Conservation (phyloP, 345 rosid genomes). For the Lepidium sativum region DNA sequence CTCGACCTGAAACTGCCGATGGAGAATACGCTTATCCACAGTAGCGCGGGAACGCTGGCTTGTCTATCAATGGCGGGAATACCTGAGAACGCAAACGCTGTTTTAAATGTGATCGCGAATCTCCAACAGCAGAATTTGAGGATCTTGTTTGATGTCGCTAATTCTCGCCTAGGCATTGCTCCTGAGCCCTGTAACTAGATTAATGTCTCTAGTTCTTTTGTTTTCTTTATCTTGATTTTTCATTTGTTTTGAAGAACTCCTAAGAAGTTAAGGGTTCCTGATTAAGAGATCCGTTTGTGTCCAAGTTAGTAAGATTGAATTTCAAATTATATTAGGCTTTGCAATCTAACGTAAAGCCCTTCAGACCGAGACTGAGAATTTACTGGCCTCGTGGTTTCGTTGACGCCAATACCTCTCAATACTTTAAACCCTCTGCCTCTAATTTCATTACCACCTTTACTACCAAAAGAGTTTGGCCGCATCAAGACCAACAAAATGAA, state of each 20-base stretch:
- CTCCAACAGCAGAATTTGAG: slow-evolving; percentile 85
- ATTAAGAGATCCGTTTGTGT: too few relatives aligned
- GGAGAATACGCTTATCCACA: slow-evolving; percentile 85
- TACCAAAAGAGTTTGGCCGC: too few relatives aligned
- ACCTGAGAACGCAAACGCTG: slow-evolving; percentile 56
- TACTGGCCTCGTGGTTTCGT: too few relatives aligned
- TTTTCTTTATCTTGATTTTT: not conserved
- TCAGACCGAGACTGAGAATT: too few relatives aligned
- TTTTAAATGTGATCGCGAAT: slow-evolving; percentile 74
- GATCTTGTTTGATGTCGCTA: slow-evolving; percentile 60
- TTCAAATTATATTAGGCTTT: not conserved
- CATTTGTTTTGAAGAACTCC: not conserved
- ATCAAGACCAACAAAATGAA: too few relatives aligned
- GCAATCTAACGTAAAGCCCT: not conserved
- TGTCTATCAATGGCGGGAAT: slow-evolving; percentile 79
- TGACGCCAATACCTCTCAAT: too few relatives aligned
- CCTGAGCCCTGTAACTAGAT: slow-evolving; percentile 66
- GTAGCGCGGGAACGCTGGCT: slow-evolving; percentile 62
- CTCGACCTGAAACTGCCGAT: slow-evolving; percentile 53
- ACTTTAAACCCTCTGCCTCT: too few relatives aligned
- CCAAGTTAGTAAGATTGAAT: not conserved
- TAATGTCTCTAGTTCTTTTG: not conserved
- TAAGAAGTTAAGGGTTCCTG: too few relatives aligned
- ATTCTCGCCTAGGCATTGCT: slow-evolving; percentile 76
- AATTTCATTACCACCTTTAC: too few relatives aligned